These are phyloP conservation scores for Angomonas ambiguus DNA, from an alignment of 208 protist species.

Conservation along the genomic window DNA sequence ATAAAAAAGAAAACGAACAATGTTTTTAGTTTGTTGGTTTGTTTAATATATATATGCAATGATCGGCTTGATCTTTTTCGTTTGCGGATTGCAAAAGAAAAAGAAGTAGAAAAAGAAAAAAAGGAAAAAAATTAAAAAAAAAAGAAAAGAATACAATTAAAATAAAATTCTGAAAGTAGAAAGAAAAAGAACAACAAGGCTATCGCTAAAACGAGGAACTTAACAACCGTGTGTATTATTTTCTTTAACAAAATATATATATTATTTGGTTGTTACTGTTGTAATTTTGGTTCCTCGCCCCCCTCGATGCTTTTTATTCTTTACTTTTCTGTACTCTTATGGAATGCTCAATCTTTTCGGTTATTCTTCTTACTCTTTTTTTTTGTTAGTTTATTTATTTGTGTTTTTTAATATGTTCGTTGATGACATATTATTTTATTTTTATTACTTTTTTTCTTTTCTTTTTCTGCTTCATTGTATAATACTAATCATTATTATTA, in stretches of 20 bases:
- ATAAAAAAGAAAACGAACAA: background rate
- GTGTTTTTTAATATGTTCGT: background rate
- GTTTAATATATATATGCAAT: too few species aligned
- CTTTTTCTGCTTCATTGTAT: conserved; percentile 5
- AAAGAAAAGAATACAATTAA: background rate
- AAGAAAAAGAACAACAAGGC: conserved; percentile 3
- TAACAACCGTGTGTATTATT: background rate
- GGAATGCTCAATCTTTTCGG: background rate
- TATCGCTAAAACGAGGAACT: background rate
- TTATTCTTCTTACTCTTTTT: conserved; percentile 5
- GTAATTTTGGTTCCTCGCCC: background rate
- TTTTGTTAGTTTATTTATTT: conserved; percentile 1
- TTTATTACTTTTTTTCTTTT: conserved; percentile 7
- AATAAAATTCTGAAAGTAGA: conserved; percentile 6
- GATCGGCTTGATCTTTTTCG: too few species aligned
- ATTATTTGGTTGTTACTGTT: too few species aligned
- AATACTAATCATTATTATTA: background rate
- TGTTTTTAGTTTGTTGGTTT: background rate
- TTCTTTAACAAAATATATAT: background rate
- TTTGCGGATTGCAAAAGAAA: background rate
- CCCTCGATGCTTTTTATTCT: background rate
- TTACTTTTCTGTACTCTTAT: conserved; percentile 8
- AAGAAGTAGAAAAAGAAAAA: conserved; percentile 1
- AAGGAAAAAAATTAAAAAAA: conserved; percentile 1
- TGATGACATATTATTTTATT: background rate